Evolutionary conservation across 2,329 filamentous ascomycete species (phyloP).

Genomic region (Pseudofabraea citricarpa): DNA sequence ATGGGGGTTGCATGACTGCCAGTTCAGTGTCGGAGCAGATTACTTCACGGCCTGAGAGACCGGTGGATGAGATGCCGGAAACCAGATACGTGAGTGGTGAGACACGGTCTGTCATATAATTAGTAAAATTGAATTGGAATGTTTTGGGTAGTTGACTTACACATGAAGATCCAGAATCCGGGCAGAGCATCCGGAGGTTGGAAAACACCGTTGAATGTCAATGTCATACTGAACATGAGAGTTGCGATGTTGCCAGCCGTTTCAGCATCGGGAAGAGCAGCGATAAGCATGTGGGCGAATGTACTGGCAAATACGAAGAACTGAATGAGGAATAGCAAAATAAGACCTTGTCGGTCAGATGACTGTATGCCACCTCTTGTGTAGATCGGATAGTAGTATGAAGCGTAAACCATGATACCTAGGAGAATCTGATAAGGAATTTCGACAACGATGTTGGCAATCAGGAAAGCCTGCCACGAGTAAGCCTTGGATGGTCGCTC

Average conservation of each 20-base stretch:
- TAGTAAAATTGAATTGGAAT: not conserved
- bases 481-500: constrained; percentile 29
- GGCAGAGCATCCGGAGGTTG: constrained; percentile 59
- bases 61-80: constrained; percentile 64
- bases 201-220: constrained; percentile 76
- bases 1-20: constrained; percentile 57
- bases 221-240: constrained; percentile 65
- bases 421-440: constrained; percentile 79
- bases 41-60: constrained; percentile 62
- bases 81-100: constrained; percentile 67
- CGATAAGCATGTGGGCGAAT: constrained; percentile 75
- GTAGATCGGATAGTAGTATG: constrained; percentile 73
- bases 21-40: constrained; percentile 66
- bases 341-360: constrained; percentile 42
- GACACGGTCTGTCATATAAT: constrained; percentile 58
- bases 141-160: constrained; percentile 19
- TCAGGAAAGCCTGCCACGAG: constrained; percentile 30
- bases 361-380: constrained; percentile 54
- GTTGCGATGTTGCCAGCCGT: constrained; percentile 75
- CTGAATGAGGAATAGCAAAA: constrained; percentile 70
- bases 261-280: constrained; percentile 70
- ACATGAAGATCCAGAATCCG: constrained; percentile 79
- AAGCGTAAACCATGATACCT: constrained; percentile 69
- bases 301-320: constrained; percentile 83
- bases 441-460: constrained; percentile 64